A percentile compares a stretch with the other conserved stretches of the same genome.
phyloP scores from a whole-genome alignment of 2,329 filamentous ascomycete species.

The Cladosporium sphaerospermum region DNA sequence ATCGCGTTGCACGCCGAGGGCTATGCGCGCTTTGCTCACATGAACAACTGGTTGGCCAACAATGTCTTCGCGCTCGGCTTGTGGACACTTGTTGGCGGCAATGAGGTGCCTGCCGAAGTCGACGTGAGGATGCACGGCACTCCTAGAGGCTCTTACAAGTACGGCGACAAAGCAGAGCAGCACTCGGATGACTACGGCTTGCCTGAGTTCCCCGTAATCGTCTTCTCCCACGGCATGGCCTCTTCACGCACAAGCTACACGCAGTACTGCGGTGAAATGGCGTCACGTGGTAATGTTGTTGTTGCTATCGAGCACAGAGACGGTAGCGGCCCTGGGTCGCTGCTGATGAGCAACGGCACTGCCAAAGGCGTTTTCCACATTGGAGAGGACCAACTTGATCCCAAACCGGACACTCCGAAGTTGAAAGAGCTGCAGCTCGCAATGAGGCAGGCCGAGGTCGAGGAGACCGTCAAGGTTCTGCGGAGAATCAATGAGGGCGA shows the following conservation, averaged over 20 bases:
- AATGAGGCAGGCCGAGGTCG: conserved; percentile 41
- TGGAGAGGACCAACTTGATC: conserved; percentile 30
- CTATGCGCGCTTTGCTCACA: conserved; percentile 37
- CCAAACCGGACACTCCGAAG: conserved; percentile 24
- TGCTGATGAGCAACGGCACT: conserved; percentile 33
- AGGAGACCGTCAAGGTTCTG: conserved; percentile 40
- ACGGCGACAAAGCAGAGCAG: conserved; percentile 21
- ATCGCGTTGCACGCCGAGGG: conserved; percentile 38
- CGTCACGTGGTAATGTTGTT: conserved; percentile 41
- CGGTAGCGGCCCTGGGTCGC: conserved; percentile 39
- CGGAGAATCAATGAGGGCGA: conserved; percentile 34
- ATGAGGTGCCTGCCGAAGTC: conserved; percentile 38
- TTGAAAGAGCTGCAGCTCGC: conserved; percentile 39
- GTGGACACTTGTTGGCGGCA: conserved; percentile 38
- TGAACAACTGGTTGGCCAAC: conserved; percentile 33
- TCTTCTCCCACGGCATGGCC: conserved; percentile 45
- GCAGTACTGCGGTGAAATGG: conserved; percentile 41
- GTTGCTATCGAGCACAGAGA: conserved; percentile 44
- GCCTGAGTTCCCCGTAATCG: conserved; percentile 35
- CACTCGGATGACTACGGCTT: conserved; percentile 26
- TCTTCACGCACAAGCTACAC: conserved; percentile 41
- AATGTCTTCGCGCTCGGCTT: conserved; percentile 36
- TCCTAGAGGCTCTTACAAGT: conserved; percentile 22
- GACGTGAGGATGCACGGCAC: conserved; percentile 36
- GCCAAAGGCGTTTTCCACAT: conserved; percentile 35